These are phyloP conservation scores for Ampelomyces quisqualis DNA, from an alignment of 2,329 filamentous ascomycete genomes.

Conservation along the genomic window DNA sequence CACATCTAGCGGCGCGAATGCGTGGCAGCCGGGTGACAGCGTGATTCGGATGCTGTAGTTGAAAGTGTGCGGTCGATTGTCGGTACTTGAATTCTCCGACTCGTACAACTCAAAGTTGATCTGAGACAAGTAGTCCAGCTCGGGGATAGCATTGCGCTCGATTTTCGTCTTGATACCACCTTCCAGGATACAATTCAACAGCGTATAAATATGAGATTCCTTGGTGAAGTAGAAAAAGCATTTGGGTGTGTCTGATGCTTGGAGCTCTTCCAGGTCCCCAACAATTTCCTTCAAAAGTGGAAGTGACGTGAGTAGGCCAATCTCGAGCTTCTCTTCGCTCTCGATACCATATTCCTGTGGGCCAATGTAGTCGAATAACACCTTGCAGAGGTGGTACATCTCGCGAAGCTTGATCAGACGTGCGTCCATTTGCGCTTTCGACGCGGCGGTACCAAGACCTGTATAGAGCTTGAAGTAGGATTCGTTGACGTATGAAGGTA, in stretches of 20 bases:
- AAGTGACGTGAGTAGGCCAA: slow-evolving; percentile 88
- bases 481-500: slow-evolving; percentile 48
- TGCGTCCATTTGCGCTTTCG: slow-evolving; percentile 77
- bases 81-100: slow-evolving; percentile 68
- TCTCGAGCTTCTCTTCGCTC: slow-evolving; percentile 96
- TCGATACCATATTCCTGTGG: slow-evolving; percentile 98
- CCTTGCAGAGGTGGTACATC: slow-evolving; percentile 88
- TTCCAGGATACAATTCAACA: slow-evolving; percentile 96
- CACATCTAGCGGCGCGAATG: slow-evolving; percentile 93
- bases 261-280: slow-evolving; percentile 93
- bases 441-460: slow-evolving; percentile 59
- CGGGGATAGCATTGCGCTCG: slow-evolving; percentile 88
- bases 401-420: slow-evolving; percentile 87
- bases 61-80: slow-evolving; percentile 69
- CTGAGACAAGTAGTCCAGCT: slow-evolving; percentile 95
- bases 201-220: slow-evolving; percentile 96
- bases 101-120: slow-evolving; percentile 99
- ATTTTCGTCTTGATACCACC: slow-evolving; percentile 98
- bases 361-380: slow-evolving; percentile 97
- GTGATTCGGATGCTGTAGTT: slow-evolving; percentile 96
- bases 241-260: slow-evolving; percentile 90
- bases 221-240: slow-evolving; percentile 99
- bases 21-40: slow-evolving; percentile 92
- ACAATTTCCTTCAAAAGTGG: slow-evolving; percentile 96
- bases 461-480: slow-evolving; percentile 90